Evolutionary conservation across 768 basidiomycete species (phyloP).

Genomic region (Termitomyces titanicus): DNA sequence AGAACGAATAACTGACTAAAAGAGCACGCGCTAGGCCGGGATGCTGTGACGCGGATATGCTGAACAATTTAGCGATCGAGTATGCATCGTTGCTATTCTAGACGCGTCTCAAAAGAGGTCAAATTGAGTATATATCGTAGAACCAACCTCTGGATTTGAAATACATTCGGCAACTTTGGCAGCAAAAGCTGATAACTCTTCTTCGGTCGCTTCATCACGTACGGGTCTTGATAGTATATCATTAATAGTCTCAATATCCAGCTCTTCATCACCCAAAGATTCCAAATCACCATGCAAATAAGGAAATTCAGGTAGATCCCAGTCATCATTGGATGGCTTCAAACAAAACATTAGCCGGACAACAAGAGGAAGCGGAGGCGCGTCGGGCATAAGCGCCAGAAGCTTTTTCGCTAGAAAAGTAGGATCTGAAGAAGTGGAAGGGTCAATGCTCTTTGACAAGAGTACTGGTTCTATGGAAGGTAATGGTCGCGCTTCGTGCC

Average conservation of each 20-base stretch:
- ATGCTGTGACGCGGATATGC: conserved; percentile 63
- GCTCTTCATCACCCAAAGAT: conserved; percentile 39
- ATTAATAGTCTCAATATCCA: conserved; percentile 57
- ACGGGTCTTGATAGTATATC: conserved; percentile 55
- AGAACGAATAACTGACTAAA: conserved; percentile 28
- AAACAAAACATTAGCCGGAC: conserved; percentile 76
- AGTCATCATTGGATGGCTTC: conserved; percentile 76
- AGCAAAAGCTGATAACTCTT: conserved; percentile 51
- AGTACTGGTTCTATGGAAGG: conserved; percentile 31
- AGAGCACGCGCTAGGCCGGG: conserved; percentile 50
- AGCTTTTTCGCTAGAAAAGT: conserved; percentile 58
- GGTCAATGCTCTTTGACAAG: conserved; percentile 54
- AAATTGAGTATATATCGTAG: neutral
- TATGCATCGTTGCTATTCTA: conserved; percentile 57
- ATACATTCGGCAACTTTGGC: conserved; percentile 51
- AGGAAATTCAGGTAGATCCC: conserved; percentile 73
- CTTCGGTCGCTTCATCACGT: conserved; percentile 48
- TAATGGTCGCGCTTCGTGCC: conserved; percentile 40
- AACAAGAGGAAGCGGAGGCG: conserved; percentile 61
- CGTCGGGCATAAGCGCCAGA: conserved; percentile 54
- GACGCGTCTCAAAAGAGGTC: neutral
- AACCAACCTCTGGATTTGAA: conserved; percentile 46
- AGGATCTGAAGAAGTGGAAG: conserved; percentile 57
- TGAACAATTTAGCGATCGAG: conserved; percentile 58
- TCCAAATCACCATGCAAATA: conserved; percentile 63